Evolutionary conservation across 768 basidiomycete genomes (phyloP).

Genomic region (Zangia roseola): DNA sequence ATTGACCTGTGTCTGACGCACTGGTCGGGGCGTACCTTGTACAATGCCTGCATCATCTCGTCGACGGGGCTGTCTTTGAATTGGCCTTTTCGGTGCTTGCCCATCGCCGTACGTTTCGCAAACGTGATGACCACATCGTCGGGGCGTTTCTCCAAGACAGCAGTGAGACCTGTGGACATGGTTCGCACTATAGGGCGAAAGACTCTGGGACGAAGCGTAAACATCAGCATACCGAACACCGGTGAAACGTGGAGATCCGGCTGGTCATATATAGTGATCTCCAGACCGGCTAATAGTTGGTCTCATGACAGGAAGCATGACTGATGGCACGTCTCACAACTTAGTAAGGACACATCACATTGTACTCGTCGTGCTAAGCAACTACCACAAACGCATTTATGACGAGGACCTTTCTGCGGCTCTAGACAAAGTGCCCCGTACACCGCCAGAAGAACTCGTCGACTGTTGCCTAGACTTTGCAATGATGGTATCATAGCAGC

Average conservation of each 20-base stretch:
- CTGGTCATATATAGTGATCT: too few relatives aligned
- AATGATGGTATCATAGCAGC: conserved; percentile 55
- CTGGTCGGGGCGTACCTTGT: conserved; percentile 53
- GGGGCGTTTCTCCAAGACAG: conserved; percentile 64
- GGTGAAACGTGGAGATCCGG: conserved; percentile 4
- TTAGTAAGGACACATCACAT: too few relatives aligned
- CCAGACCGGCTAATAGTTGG: too few relatives aligned
- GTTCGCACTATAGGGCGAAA: conserved; percentile 17
- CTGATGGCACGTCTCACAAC: too few relatives aligned
- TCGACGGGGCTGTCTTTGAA: conserved; percentile 87
- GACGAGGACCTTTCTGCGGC: not conserved
- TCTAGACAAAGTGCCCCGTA: not conserved
- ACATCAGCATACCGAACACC: conserved; percentile 18
- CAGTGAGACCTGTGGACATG: conserved; percentile 45
- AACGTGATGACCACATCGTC: conserved; percentile 91
- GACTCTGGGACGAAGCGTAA: conserved; percentile 13
- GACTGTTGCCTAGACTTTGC: conserved; percentile 22
- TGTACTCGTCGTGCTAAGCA: too few relatives aligned
- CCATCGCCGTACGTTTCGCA: conserved; percentile 87
- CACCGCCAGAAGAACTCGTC: conserved; percentile 7
- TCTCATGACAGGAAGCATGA: too few relatives aligned
- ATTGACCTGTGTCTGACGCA: not conserved
- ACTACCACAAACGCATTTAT: not conserved
- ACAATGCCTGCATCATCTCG: conserved; percentile 77
- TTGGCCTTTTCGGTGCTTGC: conserved; percentile 87